These are phyloP conservation scores for Fusarium subtropicale DNA, from an alignment of 2,329 filamentous ascomycete species.

Conservation along the genomic window DNA sequence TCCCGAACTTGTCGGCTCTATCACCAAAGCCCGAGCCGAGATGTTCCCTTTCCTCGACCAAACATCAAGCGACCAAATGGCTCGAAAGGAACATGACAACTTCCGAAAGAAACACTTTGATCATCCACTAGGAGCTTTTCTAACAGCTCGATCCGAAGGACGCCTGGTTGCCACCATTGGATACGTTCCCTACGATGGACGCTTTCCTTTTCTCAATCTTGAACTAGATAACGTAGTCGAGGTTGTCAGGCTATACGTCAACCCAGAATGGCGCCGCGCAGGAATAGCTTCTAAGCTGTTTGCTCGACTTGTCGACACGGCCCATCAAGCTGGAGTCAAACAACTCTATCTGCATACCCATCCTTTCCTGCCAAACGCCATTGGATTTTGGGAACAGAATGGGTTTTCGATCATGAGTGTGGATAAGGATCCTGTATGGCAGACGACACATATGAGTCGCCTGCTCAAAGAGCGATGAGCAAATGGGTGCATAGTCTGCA, in stretches of 20 bases:
- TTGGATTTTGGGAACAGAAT: slow-evolving; percentile 45
- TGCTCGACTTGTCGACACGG: slow-evolving; percentile 23
- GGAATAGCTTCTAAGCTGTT: slow-evolving; percentile 47
- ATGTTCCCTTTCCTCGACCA: slow-evolving; percentile 48
- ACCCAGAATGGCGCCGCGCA: slow-evolving; percentile 43
- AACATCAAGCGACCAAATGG: slow-evolving; percentile 28
- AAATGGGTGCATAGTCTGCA: neutral
- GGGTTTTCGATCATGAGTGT: slow-evolving; percentile 36
- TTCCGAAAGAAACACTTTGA: slow-evolving; percentile 45
- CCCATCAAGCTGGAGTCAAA: slow-evolving; percentile 28
- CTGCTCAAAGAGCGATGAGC: neutral
- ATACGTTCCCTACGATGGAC: slow-evolving; percentile 44
- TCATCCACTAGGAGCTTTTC: slow-evolving; percentile 35
- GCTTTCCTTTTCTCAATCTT: slow-evolving; percentile 42
- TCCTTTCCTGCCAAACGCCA: slow-evolving; percentile 45
- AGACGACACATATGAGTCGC: slow-evolving; percentile 47
- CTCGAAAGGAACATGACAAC: slow-evolving; percentile 30
- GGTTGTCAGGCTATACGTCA: slow-evolving; percentile 46
- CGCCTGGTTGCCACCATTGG: slow-evolving; percentile 45
- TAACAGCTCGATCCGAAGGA: slow-evolving; percentile 31
- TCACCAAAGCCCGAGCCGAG: slow-evolving; percentile 40
- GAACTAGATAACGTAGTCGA: slow-evolving; percentile 39
- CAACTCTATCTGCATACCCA: slow-evolving; percentile 48
- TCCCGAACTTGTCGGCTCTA: slow-evolving; percentile 40
- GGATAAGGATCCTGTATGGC: slow-evolving; percentile 46